These are phyloP conservation scores for Thielaviopsis musarum DNA, from an alignment of 2,329 filamentous ascomycete species.

Conservation along the genomic window DNA sequence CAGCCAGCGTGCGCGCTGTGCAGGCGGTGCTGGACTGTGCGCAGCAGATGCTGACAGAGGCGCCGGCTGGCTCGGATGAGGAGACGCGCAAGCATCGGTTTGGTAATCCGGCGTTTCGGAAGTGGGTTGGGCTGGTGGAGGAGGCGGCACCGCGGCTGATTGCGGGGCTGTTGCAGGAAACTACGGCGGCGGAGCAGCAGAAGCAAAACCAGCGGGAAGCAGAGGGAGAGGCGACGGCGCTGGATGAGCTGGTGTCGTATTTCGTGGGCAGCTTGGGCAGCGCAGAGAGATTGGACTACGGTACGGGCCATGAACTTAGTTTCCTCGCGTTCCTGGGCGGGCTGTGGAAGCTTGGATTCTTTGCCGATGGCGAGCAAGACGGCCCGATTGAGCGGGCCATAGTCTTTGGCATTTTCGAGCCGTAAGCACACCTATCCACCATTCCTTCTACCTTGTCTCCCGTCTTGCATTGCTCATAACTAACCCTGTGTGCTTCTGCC, in stretches of 20 bases:
- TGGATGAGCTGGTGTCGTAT: slow-evolving; percentile 32
- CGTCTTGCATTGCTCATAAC: neutral
- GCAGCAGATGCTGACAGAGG: slow-evolving; percentile 52
- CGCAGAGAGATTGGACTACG: slow-evolving; percentile 78
- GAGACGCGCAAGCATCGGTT: slow-evolving; percentile 43
- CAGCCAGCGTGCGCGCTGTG: slow-evolving; percentile 43
- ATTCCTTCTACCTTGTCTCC: too few relatives aligned
- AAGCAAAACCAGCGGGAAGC: too few relatives aligned
- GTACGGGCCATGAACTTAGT: slow-evolving; percentile 88
- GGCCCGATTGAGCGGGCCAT: slow-evolving; percentile 58
- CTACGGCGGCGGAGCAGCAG: slow-evolving; percentile 10
- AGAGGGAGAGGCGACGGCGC: slow-evolving; percentile 13
- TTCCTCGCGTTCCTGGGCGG: slow-evolving; percentile 83
- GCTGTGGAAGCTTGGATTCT: slow-evolving; percentile 79
- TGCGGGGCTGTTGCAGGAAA: slow-evolving; percentile 18
- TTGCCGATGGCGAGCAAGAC: slow-evolving; percentile 36
- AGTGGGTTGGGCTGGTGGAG: slow-evolving; percentile 59
- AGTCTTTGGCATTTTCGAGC: slow-evolving; percentile 67
- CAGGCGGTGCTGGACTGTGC: slow-evolving; percentile 49
- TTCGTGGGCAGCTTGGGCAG: slow-evolving; percentile 79
- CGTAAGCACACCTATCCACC: slow-evolving; percentile 34
- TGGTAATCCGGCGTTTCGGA: slow-evolving; percentile 79
- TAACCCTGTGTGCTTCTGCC: slow-evolving; percentile 6
- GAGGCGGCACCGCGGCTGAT: slow-evolving; percentile 39
- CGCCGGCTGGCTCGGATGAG: slow-evolving; percentile 70